These are phyloP conservation scores for Metarhizium anisopliae DNA, from an alignment of 2,329 filamentous ascomycete species.

Conservation along the genomic window DNA sequence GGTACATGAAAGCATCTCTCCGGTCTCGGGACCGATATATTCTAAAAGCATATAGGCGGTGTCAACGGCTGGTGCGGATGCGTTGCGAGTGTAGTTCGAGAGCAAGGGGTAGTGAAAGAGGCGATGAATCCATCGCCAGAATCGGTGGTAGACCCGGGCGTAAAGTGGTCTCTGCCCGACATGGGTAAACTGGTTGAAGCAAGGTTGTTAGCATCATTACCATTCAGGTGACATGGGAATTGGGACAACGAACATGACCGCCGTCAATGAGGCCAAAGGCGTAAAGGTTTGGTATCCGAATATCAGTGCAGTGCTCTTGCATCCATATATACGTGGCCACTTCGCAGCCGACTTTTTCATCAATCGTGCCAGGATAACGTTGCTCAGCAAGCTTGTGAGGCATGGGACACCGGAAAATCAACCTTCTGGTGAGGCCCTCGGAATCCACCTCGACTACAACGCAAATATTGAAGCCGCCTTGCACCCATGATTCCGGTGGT, in stretches of 20 bases:
- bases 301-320: conserved; percentile 18
- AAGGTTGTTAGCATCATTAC: background rate
- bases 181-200: conserved; percentile 11
- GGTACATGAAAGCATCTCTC: conserved; percentile 14
- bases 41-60: conserved; percentile 15
- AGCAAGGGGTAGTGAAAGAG: conserved; percentile 9
- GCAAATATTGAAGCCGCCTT: conserved; percentile 13
- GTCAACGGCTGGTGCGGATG: conserved; percentile 1
- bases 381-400: conserved; percentile 12
- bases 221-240: background rate
- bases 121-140: conserved; percentile 7
- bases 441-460: conserved; percentile 8
- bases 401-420: conserved; percentile 11
- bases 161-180: conserved; percentile 5
- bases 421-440: background rate
- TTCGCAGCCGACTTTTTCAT: conserved; percentile 25
- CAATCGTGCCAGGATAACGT: conserved; percentile 16
- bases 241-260: conserved; percentile 8
- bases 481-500: conserved; percentile 9
- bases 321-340: conserved; percentile 24
- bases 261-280: conserved; percentile 12
- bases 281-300: conserved; percentile 17
- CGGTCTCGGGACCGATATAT: conserved; percentile 12
- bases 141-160: background rate
- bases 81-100: conserved; percentile 9